Evolutionary conservation across 192 early-diverging fungal species (phyloP), one percentile per base, ranked within the genome.

Genomic region (Podila epicladia): DNA sequence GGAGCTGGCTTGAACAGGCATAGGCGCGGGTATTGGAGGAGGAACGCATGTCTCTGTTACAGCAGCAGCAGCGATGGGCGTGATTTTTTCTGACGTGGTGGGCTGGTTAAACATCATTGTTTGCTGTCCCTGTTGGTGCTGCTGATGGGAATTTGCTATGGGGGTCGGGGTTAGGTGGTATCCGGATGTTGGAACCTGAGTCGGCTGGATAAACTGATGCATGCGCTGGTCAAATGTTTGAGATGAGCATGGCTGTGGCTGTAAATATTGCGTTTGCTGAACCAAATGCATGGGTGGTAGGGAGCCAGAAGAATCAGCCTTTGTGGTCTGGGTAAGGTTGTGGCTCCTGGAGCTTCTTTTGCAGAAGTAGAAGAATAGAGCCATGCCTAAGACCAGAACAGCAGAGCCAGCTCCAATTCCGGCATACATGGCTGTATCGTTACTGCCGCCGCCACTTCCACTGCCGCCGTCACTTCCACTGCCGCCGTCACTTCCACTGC

Each of bases 91-190:
- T 60, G 31, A 31, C 1, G 31, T 22, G 31, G 13, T 60, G 58
- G 58, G 24, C 31, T 60, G 58, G 58, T 60, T 15, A 60, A 60
- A 60, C 58, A 15, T 60, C 58, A 60, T 60, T 60, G 58, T 31
- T 31, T 59, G 58, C 20, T 60, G 58, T 29, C 28, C 29, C 58
- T 33, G 58, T 17, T 29, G 58, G 58, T 60, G 58, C 58, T 24
- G 28, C 13, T 29, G n/a, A 5, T 31, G n/a, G 58, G 58, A 17
- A 31, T 60, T 29, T 60, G 58, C 26, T 22, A 57, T 12, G 55
- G 41, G 41, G 15, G 41, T 15, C 41, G 41, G 41, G 41, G 9
- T 41, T 41, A 15, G 41, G 41, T 41, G 15, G 41, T 41, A 41
- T 41, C 41, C 41, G 41, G 41, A 41, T 41, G 41, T 13, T 11